Conservation (phyloP, 495 filamentous ascomycete genomes). For the Lineolata rhizophorae region DNA sequence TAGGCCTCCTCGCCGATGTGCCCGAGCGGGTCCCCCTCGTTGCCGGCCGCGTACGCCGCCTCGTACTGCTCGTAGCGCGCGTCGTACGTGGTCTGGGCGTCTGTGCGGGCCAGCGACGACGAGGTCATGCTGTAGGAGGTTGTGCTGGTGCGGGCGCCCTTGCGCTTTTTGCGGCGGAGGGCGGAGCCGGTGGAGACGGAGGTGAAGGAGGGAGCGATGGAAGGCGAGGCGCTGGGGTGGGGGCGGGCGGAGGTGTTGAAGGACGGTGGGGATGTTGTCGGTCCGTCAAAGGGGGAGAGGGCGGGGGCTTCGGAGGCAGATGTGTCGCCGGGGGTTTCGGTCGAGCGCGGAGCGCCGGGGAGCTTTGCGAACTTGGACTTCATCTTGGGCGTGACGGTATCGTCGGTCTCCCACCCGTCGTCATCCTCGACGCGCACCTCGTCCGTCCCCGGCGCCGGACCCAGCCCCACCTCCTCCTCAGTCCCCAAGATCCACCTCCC, state of each 20-base stretch:
- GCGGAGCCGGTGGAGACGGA: conserved; percentile 31
- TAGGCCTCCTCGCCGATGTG: conserved; percentile 24
- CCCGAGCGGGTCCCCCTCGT: conserved; percentile 11
- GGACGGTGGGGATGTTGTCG: no score
- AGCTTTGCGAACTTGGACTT: conserved; percentile 7
- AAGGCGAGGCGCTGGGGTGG: conserved; percentile 11
- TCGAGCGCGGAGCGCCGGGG: conserved; percentile 3
- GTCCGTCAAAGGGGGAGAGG: conserved; percentile 68
- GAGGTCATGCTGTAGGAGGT: conserved; percentile 95
- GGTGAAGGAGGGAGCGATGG: conserved; percentile 30
- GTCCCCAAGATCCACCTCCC: no score
- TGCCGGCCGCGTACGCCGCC: conserved; percentile 57
- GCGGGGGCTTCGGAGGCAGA: conserved; percentile 28
- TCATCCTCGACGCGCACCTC: conserved; percentile 43
- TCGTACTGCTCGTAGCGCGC: conserved; percentile 81
- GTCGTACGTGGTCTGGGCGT: conserved; percentile 70
- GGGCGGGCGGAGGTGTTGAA: conserved; percentile 70
- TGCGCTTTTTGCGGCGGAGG: conserved; percentile 65
- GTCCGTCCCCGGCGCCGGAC: conserved; percentile 9
- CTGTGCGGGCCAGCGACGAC: conserved; percentile 69
- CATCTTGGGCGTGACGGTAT: conserved; percentile 50
- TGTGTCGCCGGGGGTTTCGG: conserved; percentile 13
- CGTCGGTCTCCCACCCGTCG: conserved; percentile 82
- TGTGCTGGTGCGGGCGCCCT: conserved; percentile 71
- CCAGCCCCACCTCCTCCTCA: neutral